Evolutionary conservation across 306 rosid species (phyloP).

Genomic region (Astragalus glycyphyllos): DNA sequence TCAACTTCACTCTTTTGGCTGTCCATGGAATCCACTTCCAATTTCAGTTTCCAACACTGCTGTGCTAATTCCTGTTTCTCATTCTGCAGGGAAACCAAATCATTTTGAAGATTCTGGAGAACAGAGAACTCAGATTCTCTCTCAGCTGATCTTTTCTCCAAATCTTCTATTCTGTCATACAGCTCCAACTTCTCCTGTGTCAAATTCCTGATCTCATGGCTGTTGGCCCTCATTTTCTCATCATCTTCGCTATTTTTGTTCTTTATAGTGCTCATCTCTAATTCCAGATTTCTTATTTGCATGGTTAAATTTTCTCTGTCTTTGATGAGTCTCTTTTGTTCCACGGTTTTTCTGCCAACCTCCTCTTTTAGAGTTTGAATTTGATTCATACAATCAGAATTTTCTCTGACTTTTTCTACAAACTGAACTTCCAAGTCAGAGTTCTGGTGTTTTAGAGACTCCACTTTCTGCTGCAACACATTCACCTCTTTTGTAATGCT

Average conservation of each 20-base stretch:
- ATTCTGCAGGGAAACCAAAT: slow-evolving; percentile 62
- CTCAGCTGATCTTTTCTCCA: slow-evolving; percentile 49
- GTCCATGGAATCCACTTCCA: slow-evolving; percentile 51
- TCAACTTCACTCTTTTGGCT: slow-evolving; percentile 57
- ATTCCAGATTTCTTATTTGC: slow-evolving; percentile 55
- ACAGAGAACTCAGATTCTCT: slow-evolving; percentile 43
- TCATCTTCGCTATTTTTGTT: slow-evolving; percentile 31
- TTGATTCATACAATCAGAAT: slow-evolving; percentile 55
- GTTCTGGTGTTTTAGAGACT: slow-evolving; percentile 55
- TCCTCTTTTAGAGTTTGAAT: slow-evolving; percentile 70
- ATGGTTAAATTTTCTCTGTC: slow-evolving; percentile 57
- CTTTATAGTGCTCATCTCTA: slow-evolving; percentile 45
- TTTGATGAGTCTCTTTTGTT: slow-evolving; percentile 56
- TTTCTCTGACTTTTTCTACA: slow-evolving; percentile 55
- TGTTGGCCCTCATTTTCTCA: slow-evolving; percentile 42
- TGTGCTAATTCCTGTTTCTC: slow-evolving; percentile 46
- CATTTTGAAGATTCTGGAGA: slow-evolving; percentile 53
- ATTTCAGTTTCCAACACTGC: slow-evolving; percentile 55
- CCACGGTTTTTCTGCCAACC: slow-evolving; percentile 52
- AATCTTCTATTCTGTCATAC: slow-evolving; percentile 35
- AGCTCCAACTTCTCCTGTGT: slow-evolving; percentile 54
- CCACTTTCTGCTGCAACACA: slow-evolving; percentile 64
- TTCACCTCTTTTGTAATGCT: slow-evolving; percentile 60
- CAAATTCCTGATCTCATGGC: slow-evolving; percentile 48
- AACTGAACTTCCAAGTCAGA: slow-evolving; percentile 64